These are phyloP conservation scores for Rosa multiflora DNA, from an alignment of 306 rosid species.

Conservation along the genomic window DNA sequence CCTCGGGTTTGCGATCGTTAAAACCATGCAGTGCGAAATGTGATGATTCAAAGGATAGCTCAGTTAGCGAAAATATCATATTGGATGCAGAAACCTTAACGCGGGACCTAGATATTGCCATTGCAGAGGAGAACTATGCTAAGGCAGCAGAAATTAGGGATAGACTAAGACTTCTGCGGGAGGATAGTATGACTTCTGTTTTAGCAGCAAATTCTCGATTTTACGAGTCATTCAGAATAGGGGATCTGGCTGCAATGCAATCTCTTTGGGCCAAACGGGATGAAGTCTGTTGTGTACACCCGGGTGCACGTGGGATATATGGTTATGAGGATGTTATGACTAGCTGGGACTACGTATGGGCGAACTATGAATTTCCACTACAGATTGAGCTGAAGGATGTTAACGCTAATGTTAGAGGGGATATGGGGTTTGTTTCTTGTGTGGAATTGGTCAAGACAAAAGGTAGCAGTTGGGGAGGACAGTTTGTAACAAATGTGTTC, in stretches of 20 bases:
- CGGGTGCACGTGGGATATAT: conserved; percentile 73
- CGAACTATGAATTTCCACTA: conserved; percentile 87
- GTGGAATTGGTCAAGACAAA: conserved; percentile 83
- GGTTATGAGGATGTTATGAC: conserved; percentile 81
- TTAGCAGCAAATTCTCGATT: conserved; percentile 65
- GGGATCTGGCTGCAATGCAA: conserved; percentile 90
- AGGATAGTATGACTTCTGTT: conserved; percentile 53
- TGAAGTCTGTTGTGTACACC: conserved; percentile 82
- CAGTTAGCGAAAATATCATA: conserved; percentile 47
- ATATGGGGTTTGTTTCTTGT: conserved; percentile 80
- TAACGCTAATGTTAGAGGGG: conserved; percentile 69
- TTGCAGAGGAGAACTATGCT: conserved; percentile 77
- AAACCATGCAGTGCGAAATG: conserved; percentile 45
- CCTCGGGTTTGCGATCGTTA: conserved; percentile 31
- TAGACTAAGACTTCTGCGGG: conserved; percentile 56
- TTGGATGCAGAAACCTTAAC: conserved; percentile 58
- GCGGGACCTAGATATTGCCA: conserved; percentile 66
- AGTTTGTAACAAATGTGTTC: conserved; percentile 81
- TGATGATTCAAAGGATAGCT: conserved; percentile 50
- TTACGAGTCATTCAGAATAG: conserved; percentile 63
- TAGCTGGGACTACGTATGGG: conserved; percentile 96
- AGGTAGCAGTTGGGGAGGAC: conserved; percentile 94
- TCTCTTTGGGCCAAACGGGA: conserved; percentile 68
- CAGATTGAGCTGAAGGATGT: conserved; percentile 76
- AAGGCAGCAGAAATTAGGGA: conserved; percentile 86